phyloP scores from a whole-genome alignment of 768 basidiomycete species.

The Boletus reticulatus region DNA sequence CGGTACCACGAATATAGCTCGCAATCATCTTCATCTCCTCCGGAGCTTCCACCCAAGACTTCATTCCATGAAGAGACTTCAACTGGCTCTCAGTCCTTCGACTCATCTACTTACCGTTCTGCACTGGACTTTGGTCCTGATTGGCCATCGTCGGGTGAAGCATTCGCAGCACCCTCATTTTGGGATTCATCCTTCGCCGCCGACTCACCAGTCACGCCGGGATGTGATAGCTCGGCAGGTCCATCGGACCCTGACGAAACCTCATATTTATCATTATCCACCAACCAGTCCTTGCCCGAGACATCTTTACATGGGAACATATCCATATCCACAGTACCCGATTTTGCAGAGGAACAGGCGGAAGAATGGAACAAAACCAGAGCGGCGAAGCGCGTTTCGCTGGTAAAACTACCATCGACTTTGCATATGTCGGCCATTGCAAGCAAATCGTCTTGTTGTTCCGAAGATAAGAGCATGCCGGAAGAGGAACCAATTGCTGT shows the following conservation, averaged over 20 bases:
- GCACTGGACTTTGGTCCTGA: slow-evolving; percentile 56
- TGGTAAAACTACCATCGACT: slow-evolving; percentile 69
- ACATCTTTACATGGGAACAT: slow-evolving; percentile 43
- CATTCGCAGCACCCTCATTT: slow-evolving; percentile 33
- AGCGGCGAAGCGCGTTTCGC: slow-evolving; percentile 80
- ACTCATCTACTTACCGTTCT: slow-evolving; percentile 54
- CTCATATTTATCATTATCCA: slow-evolving; percentile 21
- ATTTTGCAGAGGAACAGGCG: slow-evolving; percentile 64
- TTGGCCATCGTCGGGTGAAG: slow-evolving; percentile 45
- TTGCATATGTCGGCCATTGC: slow-evolving; percentile 30
- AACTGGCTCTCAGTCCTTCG: slow-evolving; percentile 30
- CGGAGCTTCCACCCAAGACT: slow-evolving; percentile 19
- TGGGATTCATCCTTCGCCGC: slow-evolving; percentile 29
- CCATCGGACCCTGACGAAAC: slow-evolving; percentile 30
- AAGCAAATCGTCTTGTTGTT: slow-evolving; percentile 14
- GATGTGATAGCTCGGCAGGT: slow-evolving; percentile 30
- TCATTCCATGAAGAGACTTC: slow-evolving; percentile 12
- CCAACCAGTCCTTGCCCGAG: slow-evolving; percentile 20
- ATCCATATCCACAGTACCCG: slow-evolving; percentile 43
- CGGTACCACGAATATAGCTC: slow-evolving; percentile 31
- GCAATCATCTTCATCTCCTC: slow-evolving; percentile 37
- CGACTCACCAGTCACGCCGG: slow-evolving; percentile 35
- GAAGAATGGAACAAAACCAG: slow-evolving; percentile 88
- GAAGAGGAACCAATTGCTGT: slow-evolving; percentile 9
- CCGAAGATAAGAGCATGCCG: slow-evolving; percentile 1